These are phyloP conservation scores for Typha latifolia DNA, from an alignment of 176 grass and related monocot species.

Conservation along the genomic window DNA sequence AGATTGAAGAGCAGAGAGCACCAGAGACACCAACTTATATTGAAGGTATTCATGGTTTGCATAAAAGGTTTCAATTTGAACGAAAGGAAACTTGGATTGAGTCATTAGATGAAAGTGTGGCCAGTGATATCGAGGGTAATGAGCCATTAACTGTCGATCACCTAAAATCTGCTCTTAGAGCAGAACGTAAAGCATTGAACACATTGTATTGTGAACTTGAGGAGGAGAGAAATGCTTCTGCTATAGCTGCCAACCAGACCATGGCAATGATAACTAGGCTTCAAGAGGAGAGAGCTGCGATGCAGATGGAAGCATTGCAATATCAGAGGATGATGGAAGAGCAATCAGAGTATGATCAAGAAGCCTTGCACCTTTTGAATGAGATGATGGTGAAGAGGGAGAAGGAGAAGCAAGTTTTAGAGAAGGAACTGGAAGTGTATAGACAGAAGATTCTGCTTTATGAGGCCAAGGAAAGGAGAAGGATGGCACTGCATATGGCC, in stretches of 20 bases:
- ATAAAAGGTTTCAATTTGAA: conserved; percentile 33
- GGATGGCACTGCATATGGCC: conserved; percentile 35
- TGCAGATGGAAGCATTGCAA: conserved; percentile 98
- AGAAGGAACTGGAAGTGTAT: conserved; percentile 57
- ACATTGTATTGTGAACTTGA: conserved; percentile 74
- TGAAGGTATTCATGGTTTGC: conserved; percentile 35
- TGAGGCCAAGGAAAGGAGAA: conserved; percentile 53
- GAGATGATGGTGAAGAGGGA: conserved; percentile 80
- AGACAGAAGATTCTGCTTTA: conserved; percentile 61
- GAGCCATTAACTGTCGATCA: conserved; percentile 52
- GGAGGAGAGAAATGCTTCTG: conserved; percentile 82
- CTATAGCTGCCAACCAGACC: conserved; percentile 88
- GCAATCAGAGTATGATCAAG: conserved; percentile 93
- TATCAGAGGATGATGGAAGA: conserved; percentile 99
- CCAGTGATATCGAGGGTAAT: conserved; percentile 37
- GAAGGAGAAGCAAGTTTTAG: conserved; percentile 83
- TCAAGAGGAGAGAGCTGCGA: conserved; percentile 97
- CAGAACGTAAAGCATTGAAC: conserved; percentile 48
- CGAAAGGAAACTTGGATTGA: conserved; percentile 31
- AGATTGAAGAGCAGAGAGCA: conserved; percentile 35
- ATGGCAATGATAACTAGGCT: conserved; percentile 99
- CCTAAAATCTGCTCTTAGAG: conserved; percentile 63
- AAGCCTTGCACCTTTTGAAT: conserved; percentile 80
- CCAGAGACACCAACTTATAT: conserved; percentile 33
- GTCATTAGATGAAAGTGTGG: conserved; percentile 45